A percentile compares a stretch with the other conserved stretches of the same genome.
Conservation (phyloP, 306 rosid species). For the Cicer bijugum region DNA sequence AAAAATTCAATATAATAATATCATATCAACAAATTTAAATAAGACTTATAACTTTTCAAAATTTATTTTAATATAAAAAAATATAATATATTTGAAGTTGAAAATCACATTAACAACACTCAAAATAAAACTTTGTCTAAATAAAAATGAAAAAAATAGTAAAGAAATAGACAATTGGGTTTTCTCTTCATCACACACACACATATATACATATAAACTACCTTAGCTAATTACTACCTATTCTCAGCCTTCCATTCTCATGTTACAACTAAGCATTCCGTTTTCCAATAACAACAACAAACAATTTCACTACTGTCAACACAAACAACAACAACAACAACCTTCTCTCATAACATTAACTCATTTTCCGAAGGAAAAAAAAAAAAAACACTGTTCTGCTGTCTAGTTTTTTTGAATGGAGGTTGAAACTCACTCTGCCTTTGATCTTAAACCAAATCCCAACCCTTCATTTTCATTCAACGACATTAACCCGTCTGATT, state of each 20-base stretch:
- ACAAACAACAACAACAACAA: no score
- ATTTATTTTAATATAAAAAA: no score
- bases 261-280: neutral
- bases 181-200: neutral
- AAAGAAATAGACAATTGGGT: neutral
- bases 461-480: constrained; percentile 19
- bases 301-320: neutral
- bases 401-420: constrained; percentile 28
- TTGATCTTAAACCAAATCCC: constrained; percentile 20
- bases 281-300: neutral
- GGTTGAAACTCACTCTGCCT: constrained; percentile 39
- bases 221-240: neutral
- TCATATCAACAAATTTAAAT: no score
- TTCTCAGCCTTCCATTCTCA: neutral
- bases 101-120: no score
- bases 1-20: no score
- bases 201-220: neutral
- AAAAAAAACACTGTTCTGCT: neutral
- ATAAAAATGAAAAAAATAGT: neutral
- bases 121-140: no score
- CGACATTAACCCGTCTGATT: constrained; percentile 35
- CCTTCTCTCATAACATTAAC: no score
- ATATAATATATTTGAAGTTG: no score
- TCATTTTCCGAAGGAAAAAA: no score
- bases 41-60: no score